Percentiles rank a stretch among this genome's conserved stretches.
These are phyloP conservation scores for Euptelea pleiosperma DNA, from an alignment of 164 flowering plant species.

Conservation along the genomic window DNA sequence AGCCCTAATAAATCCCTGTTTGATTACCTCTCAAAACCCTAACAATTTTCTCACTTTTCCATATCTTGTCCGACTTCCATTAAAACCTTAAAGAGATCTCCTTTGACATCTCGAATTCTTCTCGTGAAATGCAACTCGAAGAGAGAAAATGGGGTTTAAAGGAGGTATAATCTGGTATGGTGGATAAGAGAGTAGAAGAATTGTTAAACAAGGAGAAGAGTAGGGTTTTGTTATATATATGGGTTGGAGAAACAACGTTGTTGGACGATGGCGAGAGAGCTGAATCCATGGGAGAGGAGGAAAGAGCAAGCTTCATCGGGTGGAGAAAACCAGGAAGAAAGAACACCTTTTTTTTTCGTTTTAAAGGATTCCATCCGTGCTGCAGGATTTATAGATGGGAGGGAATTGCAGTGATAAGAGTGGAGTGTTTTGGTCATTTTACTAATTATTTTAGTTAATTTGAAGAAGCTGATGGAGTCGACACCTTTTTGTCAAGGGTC, in stretches of 20 bases:
- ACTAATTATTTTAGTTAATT: no score
- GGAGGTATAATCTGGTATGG: slow-evolving; percentile 56
- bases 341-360: no score
- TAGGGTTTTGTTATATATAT: slow-evolving; percentile 52
- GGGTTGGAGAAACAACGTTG: slow-evolving; percentile 75
- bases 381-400: no score
- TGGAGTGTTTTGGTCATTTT: no score
- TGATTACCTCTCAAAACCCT: slow-evolving; percentile 1
- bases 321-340: no score
- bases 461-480: no score
- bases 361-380: no score
- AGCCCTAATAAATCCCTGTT: slow-evolving; percentile 7
- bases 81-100: slow-evolving; percentile 5
- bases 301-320: no score
- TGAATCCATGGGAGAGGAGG: no score
- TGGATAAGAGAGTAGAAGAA: slow-evolving; percentile 64
- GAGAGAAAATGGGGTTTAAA: slow-evolving; percentile 35
- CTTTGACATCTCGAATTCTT: slow-evolving; percentile 7
- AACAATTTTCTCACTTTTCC: slow-evolving; percentile 6
- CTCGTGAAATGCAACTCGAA: slow-evolving; percentile 42
- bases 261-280: no score
- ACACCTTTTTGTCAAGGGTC: no score
- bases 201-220: slow-evolving; percentile 71
- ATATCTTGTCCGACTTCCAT: slow-evolving; percentile 3
- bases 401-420: no score